Evolutionary conservation across 2,329 filamentous ascomycete genomes (phyloP).

Genomic region (Xylaria sp.): DNA sequence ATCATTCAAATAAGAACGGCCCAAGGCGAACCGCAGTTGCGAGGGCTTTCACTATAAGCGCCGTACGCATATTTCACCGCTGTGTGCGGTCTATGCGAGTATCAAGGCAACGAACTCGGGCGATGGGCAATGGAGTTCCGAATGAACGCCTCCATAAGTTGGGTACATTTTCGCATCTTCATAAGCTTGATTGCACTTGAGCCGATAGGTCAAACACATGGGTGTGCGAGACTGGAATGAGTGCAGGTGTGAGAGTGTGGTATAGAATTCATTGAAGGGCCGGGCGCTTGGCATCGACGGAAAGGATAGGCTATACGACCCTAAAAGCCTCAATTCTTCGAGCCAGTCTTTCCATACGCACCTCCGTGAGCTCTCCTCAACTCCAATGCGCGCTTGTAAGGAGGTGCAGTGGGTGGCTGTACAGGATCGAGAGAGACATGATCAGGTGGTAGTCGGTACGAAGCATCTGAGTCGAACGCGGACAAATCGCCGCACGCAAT

Average conservation of each 20-base stretch:
- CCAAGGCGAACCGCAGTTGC: slow-evolving; percentile 41
- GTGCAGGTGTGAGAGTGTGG: slow-evolving; percentile 39
- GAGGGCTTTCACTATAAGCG: slow-evolving; percentile 63
- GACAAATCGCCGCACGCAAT: slow-evolving; percentile 95
- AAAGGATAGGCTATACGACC: neutral
- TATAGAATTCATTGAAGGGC: slow-evolving; percentile 26
- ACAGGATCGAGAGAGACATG: slow-evolving; percentile 85
- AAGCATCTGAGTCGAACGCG: slow-evolving; percentile 91
- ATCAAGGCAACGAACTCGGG: slow-evolving; percentile 48
- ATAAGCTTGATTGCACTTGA: slow-evolving; percentile 10
- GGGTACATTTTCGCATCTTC: slow-evolving; percentile 44
- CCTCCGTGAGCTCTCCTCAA: slow-evolving; percentile 71
- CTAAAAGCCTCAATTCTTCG: slow-evolving; percentile 26
- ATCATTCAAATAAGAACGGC: too few relatives aligned
- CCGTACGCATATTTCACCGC: slow-evolving; percentile 61
- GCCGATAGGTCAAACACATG: slow-evolving; percentile 41
- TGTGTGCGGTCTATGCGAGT: slow-evolving; percentile 42
- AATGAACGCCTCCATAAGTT: slow-evolving; percentile 43
- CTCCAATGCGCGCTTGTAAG: slow-evolving; percentile 87
- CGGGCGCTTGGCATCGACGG: slow-evolving; percentile 18
- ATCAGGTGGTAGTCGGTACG: slow-evolving; percentile 81
- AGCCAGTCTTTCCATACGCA: slow-evolving; percentile 65
- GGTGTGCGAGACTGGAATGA: slow-evolving; percentile 42
- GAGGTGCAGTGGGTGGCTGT: slow-evolving; percentile 91
- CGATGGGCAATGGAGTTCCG: slow-evolving; percentile 47